Conservation (phyloP, 2,329 filamentous ascomycete genomes). For the Fusarium buharicum region DNA sequence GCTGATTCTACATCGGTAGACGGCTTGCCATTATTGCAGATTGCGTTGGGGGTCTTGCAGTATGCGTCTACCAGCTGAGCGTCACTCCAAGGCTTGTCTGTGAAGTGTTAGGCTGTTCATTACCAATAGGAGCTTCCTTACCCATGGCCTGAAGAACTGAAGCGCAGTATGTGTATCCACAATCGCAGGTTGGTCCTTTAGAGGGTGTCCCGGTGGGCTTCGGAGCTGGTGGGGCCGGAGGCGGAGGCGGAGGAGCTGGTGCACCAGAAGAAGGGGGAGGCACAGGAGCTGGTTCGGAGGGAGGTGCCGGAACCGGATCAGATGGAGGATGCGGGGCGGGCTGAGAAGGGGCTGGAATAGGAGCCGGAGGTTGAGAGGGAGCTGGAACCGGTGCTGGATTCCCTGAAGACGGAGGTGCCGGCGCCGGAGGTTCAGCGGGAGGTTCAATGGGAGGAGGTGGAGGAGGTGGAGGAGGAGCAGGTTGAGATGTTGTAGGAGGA, state of each 20-base stretch:
- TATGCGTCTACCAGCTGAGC: slow-evolving; percentile 51
- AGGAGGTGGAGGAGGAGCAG: neutral
- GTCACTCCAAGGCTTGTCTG: slow-evolving; percentile 50
- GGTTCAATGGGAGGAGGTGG: slow-evolving; percentile 6
- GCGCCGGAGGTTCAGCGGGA: neutral
- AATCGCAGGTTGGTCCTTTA: slow-evolving; percentile 52
- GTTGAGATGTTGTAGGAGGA: slow-evolving; percentile 7
- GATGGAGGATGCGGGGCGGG: slow-evolving; percentile 21
- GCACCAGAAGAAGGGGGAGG: too few species aligned
- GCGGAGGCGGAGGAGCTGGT: too few species aligned
- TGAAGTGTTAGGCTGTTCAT: neutral
- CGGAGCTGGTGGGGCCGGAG: slow-evolving; percentile 34
- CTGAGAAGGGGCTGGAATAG: slow-evolving; percentile 5
- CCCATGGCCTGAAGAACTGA: slow-evolving; percentile 53
- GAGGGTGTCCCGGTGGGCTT: slow-evolving; percentile 36
- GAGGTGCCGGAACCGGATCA: neutral
- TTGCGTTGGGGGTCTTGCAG: slow-evolving; percentile 52
- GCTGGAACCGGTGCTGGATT: slow-evolving; percentile 15
- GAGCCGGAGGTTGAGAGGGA: slow-evolving; percentile 12
- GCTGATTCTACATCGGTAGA: slow-evolving; percentile 47
- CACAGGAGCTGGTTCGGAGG: slow-evolving; percentile 14
- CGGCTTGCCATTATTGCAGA: slow-evolving; percentile 48
- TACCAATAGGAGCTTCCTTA: slow-evolving; percentile 22
- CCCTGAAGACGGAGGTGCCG: slow-evolving; percentile 11
- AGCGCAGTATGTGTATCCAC: slow-evolving; percentile 56